Evolutionary conservation across 352 stramenopile genomes (phyloP), one percentile per base, ranked within the genome.

Genomic region (Aphanomyces invadans): DNA sequence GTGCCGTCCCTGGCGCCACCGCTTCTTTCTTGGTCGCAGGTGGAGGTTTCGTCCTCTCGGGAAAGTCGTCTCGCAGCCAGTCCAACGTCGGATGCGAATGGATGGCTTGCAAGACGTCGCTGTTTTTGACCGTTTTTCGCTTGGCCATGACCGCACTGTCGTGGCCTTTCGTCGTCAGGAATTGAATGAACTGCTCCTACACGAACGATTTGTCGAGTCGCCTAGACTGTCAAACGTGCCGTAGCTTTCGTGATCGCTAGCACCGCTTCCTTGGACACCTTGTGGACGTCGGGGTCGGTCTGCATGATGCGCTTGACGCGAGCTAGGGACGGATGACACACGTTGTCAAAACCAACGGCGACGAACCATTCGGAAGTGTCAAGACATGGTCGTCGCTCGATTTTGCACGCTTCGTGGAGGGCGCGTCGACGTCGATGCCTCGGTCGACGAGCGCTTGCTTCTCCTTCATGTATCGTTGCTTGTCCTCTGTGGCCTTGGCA

Each of bases 281-380:
- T 95, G 38, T 82, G 79, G 2, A 97, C 80, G 57, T 97, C 91
- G 0, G 90, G 87, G 73, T 98, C 93, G 39, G 92, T 87, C 72
- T 96, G 90, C 48, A 96, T 83, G 71, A 98, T 97, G 64, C 96
- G 97, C 60, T 93, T 89, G 65, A 98, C 91, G 25, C 95, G 81
- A 33, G 79, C 89, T 73, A 78, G 7, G 29, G n/a, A n/a, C n/a
- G n/a, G n/a, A n/a, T n/a, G n/a, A n/a, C n/a, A n/a, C n/a, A n/a
- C n/a, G n/a, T n/a, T n/a, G n/a, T n/a, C n/a, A n/a, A n/a, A n/a
- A n/a, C n/a, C n/a, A n/a, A n/a, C n/a, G n/a, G n/a, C n/a, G n/a
- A n/a, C n/a, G 19, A 51, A 52, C 52, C 54, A 19, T 46, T 62
- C n/a, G n/a, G 57, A 25, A 54, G 33, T n/a, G 28, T 21, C n/a